phyloP scores from a whole-genome alignment of 2,329 filamentous ascomycete species.

The Fusarium lyarnte region DNA sequence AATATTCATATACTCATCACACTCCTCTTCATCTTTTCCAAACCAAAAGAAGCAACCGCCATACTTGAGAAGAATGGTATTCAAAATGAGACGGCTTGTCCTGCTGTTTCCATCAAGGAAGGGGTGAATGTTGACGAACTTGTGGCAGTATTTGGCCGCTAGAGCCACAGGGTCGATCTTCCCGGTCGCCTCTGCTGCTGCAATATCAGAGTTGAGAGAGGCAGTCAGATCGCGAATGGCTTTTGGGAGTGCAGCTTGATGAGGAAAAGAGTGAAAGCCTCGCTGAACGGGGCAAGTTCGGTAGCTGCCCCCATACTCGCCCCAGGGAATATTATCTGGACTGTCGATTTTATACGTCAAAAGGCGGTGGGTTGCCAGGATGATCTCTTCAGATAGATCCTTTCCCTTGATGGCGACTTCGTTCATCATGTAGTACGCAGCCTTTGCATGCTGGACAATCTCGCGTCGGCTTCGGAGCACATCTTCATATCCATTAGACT shows the following conservation, averaged over 20 bases:
- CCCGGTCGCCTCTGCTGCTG: not conserved
- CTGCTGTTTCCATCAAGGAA: conserved; percentile 50
- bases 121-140: conserved; percentile 48
- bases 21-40: accelerated
- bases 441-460: accelerated
- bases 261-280: not conserved
- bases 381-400: not conserved
- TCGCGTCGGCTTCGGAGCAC: accelerated
- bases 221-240: conserved; percentile 35
- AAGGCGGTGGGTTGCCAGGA: accelerated
- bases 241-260: accelerated
- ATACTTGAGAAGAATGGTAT: conserved; percentile 46
- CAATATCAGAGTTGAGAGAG: conserved; percentile 36
- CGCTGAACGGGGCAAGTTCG: accelerated
- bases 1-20: not conserved
- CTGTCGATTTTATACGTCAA: accelerated
- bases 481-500: accelerated
- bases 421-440: accelerated
- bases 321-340: accelerated
- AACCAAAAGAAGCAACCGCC: accelerated
- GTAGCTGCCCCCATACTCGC: accelerated
- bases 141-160: conserved; percentile 43
- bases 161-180: conserved; percentile 41
- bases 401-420: not conserved
- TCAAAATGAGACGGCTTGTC: conserved; percentile 46